Base-by-base conservation (phyloP, 2,329 filamentous ascomycete genomes). In the Cladorrhinum sp. region DNA sequence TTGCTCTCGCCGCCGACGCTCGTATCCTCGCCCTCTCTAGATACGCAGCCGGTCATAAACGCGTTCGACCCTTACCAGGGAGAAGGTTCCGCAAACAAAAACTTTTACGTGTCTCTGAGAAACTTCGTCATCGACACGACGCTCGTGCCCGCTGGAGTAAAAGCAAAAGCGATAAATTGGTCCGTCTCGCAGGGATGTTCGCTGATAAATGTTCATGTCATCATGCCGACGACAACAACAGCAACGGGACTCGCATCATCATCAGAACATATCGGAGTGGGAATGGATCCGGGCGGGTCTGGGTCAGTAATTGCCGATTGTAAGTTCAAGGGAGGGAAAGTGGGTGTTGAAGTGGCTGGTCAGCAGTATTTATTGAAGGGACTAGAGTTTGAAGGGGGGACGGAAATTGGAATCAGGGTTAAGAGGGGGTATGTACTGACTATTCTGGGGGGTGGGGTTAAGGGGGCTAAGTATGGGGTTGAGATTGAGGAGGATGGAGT, bases 221-320 rank as follows among this genome's bases (percentile, higher is more conserved):
- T 65, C 32, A 76, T 77, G 74, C 70, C 74, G 1, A 64, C 62
- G n/a, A n/a, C n/a, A n/a, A n/a, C n/a, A n/a, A n/a, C n/a, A n/a
- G n/a, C n/a, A n/a, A n/a, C 23, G 64, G 60, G 25, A n/a, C n/a
- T n/a, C n/a, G n/a, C n/a, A n/a, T n/a, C n/a, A n/a, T n/a, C n/a
- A n/a, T 72, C 70, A n/a, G 67, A 68, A 12, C 75, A 77, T 52
- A 66, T 70, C 3, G 75, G 75, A 1, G 62, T 77, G 29, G 69
- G 71, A 13, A 73, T 73, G 60, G 72, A 71, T 24, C 68, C 75
- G 36, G 72, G 73, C 9, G 73, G 72, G 61, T 60, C 8, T 55
- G 68, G 70, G 2, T 66, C 69, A 9, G 65, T 72, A 41, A 72
- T 75, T 36, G 68, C 70, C 49, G 72, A 74, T 56, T 58, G 60